Evolutionary conservation across 768 basidiomycete species (phyloP), one percentile per base, ranked within the genome.

Genomic region (Hortiboletus flavorubellus): DNA sequence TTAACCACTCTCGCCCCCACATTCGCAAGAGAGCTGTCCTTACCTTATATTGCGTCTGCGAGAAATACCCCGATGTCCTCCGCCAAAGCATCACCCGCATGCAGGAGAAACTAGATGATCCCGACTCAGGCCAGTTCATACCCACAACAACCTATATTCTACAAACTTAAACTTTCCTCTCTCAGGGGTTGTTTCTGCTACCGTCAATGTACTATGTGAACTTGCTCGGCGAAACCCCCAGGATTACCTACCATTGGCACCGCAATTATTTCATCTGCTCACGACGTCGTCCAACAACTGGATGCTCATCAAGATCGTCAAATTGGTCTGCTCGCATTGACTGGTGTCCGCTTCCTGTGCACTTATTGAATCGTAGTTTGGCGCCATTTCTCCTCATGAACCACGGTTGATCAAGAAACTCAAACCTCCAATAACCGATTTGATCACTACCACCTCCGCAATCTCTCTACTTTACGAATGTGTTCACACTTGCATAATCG

Each of bases 281-380:
- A 97, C 93, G 0, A 93, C 87, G 2, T 93, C 93, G 11, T 89
- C 91, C 10, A 98, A 99, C 71, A 99, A 99, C 64, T 99, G 97
- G 97, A 96, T 98, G 92, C 80, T 99, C 55, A 99, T 99, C 72
- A 99, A 99, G 74, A 88, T 98, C 51, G 86, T 98, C 68, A 99
- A 99, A 74, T 72, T 98, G 70, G 96, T 94, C 71, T 64, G 80
- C 65, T 54, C 14, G 30, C n/a, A 41, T 21, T 30, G 23, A 14
- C 46, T 55, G 30, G 37, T 4, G 18, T 42, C 31, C n/a, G 4
- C 9, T 4, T 16, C 18, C 11, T 10, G 35, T 45, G 15, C 44
- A 30, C 33, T 48, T 8, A 56, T 55, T 4, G 44, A 50, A 56
- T 10, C 38, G 7, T 64, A 98, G 96, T 98, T 99, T 74, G 95